A percentile compares a stretch with the other conserved stretches of the same genome.
phyloP scores from a whole-genome alignment of 2,329 filamentous ascomycete species.

The Beauveria scarabaeidicola region DNA sequence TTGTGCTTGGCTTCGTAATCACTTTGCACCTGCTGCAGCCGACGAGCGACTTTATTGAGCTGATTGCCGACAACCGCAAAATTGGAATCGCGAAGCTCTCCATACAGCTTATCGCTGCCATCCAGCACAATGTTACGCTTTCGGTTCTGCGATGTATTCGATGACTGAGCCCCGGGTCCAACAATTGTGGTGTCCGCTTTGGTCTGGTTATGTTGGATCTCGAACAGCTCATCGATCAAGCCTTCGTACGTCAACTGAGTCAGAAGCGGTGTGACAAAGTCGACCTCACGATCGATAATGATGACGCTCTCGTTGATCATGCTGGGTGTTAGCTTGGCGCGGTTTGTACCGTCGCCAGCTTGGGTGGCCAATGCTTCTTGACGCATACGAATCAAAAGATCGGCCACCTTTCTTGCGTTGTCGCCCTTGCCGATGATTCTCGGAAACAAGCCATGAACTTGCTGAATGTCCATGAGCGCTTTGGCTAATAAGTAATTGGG shows the following conservation, averaged over 20 bases:
- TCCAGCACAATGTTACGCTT: slow-evolving; percentile 88
- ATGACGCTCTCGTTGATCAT: slow-evolving; percentile 83
- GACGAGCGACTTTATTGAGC: slow-evolving; percentile 82
- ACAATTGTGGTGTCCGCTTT: slow-evolving; percentile 89
- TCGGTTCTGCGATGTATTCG: slow-evolving; percentile 48
- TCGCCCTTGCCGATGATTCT: slow-evolving; percentile 93
- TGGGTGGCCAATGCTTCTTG: slow-evolving; percentile 80
- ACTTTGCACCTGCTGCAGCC: slow-evolving; percentile 69
- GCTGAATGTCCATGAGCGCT: slow-evolving; percentile 89
- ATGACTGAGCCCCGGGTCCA: slow-evolving; percentile 59
- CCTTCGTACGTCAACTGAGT: slow-evolving; percentile 97
- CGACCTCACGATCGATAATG: slow-evolving; percentile 90
- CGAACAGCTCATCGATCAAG: slow-evolving; percentile 85
- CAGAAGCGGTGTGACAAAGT: slow-evolving; percentile 83
- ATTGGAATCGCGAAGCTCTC: slow-evolving; percentile 81
- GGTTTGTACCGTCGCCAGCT: slow-evolving; percentile 52
- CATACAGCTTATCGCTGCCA: slow-evolving; percentile 80
- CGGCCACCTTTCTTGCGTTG: slow-evolving; percentile 79
- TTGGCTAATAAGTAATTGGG: slow-evolving; percentile 82
- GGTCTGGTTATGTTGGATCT: slow-evolving; percentile 84
- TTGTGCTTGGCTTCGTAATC: slow-evolving; percentile 89
- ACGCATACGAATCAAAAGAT: slow-evolving; percentile 82
- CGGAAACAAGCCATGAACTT: slow-evolving; percentile 86
- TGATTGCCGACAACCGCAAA: slow-evolving; percentile 88
- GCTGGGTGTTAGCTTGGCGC: slow-evolving; percentile 71